Base-by-base conservation (phyloP, 2,329 filamentous ascomycete genomes). In the Fusarium staphyleae region DNA sequence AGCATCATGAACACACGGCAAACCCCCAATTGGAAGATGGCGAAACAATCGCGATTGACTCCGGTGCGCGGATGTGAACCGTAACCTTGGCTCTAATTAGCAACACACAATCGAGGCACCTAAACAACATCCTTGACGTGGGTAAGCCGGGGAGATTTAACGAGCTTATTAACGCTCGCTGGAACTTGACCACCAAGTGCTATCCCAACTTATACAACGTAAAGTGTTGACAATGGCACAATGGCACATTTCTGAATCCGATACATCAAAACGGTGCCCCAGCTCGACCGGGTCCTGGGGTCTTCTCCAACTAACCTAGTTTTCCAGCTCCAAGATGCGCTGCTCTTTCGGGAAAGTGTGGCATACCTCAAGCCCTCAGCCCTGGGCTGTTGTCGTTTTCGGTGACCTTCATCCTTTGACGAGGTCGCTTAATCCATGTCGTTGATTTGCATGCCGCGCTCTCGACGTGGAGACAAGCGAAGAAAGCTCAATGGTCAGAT, bases 371-470 rank as follows among this genome's bases (percentile, higher is more conserved):
- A n/a, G n/a, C n/a, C n/a, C n/a, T n/a, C 55, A 55, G 50, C 55
- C 52, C 46, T 52, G 54, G 44, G 22, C 30, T 44, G 42, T 53
- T 51, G 50, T 65, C 58, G 52, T 63, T 64, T 65, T 61, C 55
- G 62, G 52, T 65, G 65, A 63, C 57, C 65, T 62, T 6, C 19
- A 55, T 55, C 47, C 44, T 58, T 44, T 61, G 53, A 55, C 55
- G 54, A 60, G 55, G 48, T 67, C 65, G 62, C 65, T 66, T 67
- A 66, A 64, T 52, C 57, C 62, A 63, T 55, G 60, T 39, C 41
- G 44, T 51, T 66, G 65, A 67, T 67, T 67, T 57, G 62, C 55
- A 66, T 64, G n/a, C n/a, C 46, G 48, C 32, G 40, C 39, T 48
- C 48, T 48, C 37, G 33, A 41, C 41, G 45, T 36, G 41, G 39